These are phyloP conservation scores for Luffa acutangula DNA, from an alignment of 306 rosid genomes.

Conservation along the genomic window DNA sequence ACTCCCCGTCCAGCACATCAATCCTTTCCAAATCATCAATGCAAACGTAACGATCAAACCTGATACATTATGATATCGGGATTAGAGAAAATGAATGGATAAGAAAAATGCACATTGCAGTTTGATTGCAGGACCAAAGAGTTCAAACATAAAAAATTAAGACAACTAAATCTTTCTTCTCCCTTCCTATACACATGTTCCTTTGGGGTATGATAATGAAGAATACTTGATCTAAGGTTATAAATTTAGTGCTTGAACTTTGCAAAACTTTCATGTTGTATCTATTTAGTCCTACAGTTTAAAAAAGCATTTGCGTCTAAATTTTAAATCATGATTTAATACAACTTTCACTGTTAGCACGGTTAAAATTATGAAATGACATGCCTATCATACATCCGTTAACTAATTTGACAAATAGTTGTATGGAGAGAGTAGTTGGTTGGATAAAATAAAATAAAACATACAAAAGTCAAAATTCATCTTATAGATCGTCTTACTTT, in stretches of 20 bases:
- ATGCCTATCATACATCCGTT: background rate
- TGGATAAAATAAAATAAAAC: background rate
- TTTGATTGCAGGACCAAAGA: background rate
- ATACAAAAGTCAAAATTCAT: background rate
- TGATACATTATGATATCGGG: slow-evolving; percentile 10
- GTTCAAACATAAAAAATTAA: background rate
- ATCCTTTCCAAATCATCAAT: slow-evolving; percentile 63
- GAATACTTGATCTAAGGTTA: background rate
- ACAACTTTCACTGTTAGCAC: too few relatives aligned
- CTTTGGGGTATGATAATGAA: background rate
- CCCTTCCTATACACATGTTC: background rate
- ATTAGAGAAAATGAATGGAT: background rate
- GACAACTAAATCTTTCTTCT: background rate
- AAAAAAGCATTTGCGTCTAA: background rate
- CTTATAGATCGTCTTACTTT: background rate
- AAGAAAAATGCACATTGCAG: background rate
- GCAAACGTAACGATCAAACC: slow-evolving; percentile 56
- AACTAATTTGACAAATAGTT: background rate
- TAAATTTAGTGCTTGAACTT: background rate
- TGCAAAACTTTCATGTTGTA: background rate
- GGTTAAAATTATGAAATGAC: background rate
- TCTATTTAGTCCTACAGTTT: background rate
- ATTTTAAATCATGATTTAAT: background rate
- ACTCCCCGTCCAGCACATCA: slow-evolving; percentile 54
- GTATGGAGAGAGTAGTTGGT: background rate